These are phyloP conservation scores for Tuber melanosporum DNA, from an alignment of 495 filamentous ascomycete species.

Conservation along the genomic window DNA sequence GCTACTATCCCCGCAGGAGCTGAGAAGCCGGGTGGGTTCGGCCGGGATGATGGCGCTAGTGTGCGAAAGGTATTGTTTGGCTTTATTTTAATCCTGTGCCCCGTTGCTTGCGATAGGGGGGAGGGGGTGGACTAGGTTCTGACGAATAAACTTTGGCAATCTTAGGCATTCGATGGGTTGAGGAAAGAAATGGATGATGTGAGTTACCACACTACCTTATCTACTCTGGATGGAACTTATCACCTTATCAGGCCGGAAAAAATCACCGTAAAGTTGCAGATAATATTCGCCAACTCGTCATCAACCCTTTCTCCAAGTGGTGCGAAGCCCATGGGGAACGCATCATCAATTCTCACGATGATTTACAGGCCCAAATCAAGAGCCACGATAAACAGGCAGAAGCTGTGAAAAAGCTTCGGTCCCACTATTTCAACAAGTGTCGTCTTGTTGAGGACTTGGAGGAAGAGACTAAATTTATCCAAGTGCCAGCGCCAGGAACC, in stretches of 20 bases:
- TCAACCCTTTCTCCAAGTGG: conserved; percentile 89
- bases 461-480: conserved; percentile 97
- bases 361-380: conserved; percentile 81
- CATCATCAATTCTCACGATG: conserved; percentile 87
- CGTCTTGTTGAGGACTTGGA: conserved; percentile 91
- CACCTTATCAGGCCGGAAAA: conserved; percentile 53
- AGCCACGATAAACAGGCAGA: conserved; percentile 88
- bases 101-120: conserved; percentile 9
- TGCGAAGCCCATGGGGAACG: conserved; percentile 87
- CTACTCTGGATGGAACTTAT: conserved; percentile 7
- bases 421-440: conserved; percentile 97
- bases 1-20: conserved; percentile 80
- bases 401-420: conserved; percentile 80
- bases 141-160: conserved; percentile 5
- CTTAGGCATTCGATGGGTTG: conserved; percentile 88
- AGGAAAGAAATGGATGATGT: conserved; percentile 85
- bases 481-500: conserved; percentile 57
- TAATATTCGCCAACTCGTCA: conserved; percentile 91
- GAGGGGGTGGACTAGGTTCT: neutral
- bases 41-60: conserved; percentile 90
- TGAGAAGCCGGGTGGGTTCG: conserved; percentile 75
- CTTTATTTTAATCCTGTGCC: conserved; percentile 9
- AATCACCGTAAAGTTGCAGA: conserved; percentile 92
- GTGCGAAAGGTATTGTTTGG: conserved; percentile 68
- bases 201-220: conserved; percentile 11